phyloP scores from a whole-genome alignment of 176 grass and related monocot species.

The Bothriochloa decipiens region DNA sequence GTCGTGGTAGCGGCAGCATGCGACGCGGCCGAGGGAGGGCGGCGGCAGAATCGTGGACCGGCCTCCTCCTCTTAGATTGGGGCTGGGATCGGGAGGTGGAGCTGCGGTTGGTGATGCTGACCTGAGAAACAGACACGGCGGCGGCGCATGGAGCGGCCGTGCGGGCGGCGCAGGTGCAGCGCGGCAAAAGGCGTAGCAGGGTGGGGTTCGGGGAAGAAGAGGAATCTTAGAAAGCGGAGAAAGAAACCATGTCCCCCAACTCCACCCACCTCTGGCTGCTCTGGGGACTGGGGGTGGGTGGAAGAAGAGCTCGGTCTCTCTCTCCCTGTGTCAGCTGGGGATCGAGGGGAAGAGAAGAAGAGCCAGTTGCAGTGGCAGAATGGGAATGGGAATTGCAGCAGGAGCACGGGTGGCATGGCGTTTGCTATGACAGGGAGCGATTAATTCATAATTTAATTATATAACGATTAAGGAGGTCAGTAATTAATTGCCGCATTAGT shows the following conservation, averaged over 20 bases:
- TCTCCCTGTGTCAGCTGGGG: no score
- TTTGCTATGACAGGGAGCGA: background rate
- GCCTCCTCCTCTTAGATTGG: background rate
- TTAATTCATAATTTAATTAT: no score
- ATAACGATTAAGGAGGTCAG: no score
- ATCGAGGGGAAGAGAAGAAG: background rate
- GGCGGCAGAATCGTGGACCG: background rate
- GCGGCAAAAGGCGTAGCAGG: background rate
- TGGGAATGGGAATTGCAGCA: no score
- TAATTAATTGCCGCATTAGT: no score
- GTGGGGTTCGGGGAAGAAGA: background rate
- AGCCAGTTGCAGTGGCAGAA: no score
- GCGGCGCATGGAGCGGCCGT: background rate
- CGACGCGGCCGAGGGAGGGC: background rate
- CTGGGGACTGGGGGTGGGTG: no score
- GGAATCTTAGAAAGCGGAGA: conserved; percentile 43
- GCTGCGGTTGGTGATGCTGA: background rate
- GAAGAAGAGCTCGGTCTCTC: no score
- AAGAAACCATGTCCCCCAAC: background rate
- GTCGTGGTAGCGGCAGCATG: background rate
- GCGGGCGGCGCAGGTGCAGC: no score
- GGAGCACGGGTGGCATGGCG: no score
- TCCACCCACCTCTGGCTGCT: background rate
- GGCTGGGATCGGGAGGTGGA: background rate
- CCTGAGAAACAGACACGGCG: background rate